Percentiles rank a stretch among this genome's conserved stretches.
phyloP scores from a whole-genome alignment of 2,329 filamentous ascomycete genomes.

The Penicillium sumatraense region DNA sequence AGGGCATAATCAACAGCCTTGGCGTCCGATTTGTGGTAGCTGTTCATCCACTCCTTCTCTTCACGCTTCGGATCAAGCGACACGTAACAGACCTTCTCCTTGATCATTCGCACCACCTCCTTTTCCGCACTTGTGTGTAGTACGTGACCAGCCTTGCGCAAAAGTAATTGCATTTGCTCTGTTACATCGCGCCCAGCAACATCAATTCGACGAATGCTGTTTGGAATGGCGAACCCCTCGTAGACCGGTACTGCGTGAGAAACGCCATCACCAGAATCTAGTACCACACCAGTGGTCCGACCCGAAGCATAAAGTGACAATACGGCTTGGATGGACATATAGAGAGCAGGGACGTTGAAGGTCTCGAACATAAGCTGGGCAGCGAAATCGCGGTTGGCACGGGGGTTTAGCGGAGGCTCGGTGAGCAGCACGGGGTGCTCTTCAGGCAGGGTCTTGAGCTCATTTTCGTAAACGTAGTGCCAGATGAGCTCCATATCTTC shows the following conservation, averaged over 20 bases:
- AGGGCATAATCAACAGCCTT: conserved; percentile 86
- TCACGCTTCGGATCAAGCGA: conserved; percentile 89
- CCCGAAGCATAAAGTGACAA: conserved; percentile 95
- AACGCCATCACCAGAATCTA: conserved; percentile 94
- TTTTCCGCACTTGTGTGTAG: conserved; percentile 99
- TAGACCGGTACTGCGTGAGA: conserved; percentile 97
- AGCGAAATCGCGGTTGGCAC: conserved; percentile 92
- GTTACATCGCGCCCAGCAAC: conserved; percentile 96
- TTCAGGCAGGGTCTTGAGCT: conserved; percentile 94
- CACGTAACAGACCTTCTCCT: conserved; percentile 92
- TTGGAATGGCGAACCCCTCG: conserved; percentile 95
- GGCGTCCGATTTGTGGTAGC: conserved; percentile 72
- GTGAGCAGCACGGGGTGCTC: conserved; percentile 98
- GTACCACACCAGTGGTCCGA: conserved; percentile 91
- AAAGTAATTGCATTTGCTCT: conserved; percentile 86
- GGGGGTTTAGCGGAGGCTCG: conserved; percentile 92
- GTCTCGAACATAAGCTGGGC: conserved; percentile 98
- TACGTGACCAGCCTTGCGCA: conserved; percentile 90
- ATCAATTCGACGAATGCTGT: conserved; percentile 92
- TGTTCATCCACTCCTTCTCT: conserved; percentile 88
- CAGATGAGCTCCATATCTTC: conserved; percentile 99
- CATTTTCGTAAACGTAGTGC: conserved; percentile 96
- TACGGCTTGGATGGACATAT: conserved; percentile 96
- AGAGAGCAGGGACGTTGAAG: conserved; percentile 95
- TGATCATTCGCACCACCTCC: conserved; percentile 96